Percentiles rank a stretch among this genome's conserved stretches.
These are phyloP conservation scores for Solanum etuberosum DNA, from an alignment of 257 asterid genomes.

Conservation along the genomic window DNA sequence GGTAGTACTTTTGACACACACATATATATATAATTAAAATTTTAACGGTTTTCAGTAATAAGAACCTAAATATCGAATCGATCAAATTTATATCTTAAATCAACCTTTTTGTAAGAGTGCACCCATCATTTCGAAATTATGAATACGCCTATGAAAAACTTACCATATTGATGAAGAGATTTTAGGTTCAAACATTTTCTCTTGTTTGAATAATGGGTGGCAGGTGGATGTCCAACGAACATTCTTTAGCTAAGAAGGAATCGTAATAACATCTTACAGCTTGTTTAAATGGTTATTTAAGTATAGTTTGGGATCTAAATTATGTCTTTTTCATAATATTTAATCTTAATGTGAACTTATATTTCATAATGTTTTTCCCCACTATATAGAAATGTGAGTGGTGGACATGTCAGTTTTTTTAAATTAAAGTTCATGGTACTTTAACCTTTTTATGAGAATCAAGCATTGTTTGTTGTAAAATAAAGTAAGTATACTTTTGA, in stretches of 20 bases:
- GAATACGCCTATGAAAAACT: no score
- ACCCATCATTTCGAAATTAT: no score
- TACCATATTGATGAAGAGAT: neutral
- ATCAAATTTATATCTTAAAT: no score
- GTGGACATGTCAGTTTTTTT: neutral
- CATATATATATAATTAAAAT: no score
- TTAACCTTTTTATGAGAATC: neutral
- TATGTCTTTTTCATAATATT: neutral
- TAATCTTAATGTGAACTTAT: neutral
- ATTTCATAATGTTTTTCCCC: neutral
- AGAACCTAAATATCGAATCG: no score
- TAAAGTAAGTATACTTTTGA: no score
- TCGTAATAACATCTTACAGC: neutral
- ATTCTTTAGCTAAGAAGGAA: no score
- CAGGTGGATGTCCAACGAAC: no score
- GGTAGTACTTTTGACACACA: no score
- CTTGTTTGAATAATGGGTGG: no score
- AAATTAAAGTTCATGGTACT: neutral
- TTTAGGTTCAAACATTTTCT: neutral
- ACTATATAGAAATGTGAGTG: neutral
- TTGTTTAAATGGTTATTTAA: neutral
- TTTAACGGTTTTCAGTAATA: no score
- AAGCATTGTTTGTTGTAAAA: neutral
- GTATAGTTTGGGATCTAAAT: neutral
- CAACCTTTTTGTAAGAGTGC: fast-evolving